A percentile compares a stretch with the other conserved stretches of the same genome.
Conservation (phyloP, 495 filamentous ascomycete genomes). For the Xeromyces bisporus region DNA sequence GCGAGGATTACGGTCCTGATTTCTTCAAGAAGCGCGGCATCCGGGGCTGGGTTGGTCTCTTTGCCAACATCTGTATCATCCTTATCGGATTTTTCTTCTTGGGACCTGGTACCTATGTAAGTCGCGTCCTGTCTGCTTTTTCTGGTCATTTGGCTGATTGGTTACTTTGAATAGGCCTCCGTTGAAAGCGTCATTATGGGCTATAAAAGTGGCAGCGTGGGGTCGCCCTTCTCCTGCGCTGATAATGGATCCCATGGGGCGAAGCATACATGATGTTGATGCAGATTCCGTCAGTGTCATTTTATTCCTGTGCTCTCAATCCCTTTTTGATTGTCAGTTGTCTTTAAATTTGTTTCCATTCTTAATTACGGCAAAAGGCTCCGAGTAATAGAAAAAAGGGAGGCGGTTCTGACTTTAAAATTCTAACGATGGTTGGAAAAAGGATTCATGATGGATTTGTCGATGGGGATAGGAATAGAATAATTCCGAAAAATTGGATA, state of each 20-base stretch:
- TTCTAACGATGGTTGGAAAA: too few species aligned
- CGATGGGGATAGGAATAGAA: too few species aligned
- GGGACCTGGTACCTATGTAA: slow-evolving; percentile 62
- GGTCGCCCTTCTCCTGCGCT: slow-evolving; percentile 45
- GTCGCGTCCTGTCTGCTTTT: slow-evolving; percentile 11
- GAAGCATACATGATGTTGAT: slow-evolving; percentile 4
- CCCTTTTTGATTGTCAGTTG: too few species aligned
- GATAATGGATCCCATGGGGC: slow-evolving; percentile 39
- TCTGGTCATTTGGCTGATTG: too few species aligned
- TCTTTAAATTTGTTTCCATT: too few species aligned
- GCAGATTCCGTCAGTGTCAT: neutral
- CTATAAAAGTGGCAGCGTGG: slow-evolving; percentile 36
- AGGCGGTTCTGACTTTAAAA: too few species aligned
- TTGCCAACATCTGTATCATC: slow-evolving; percentile 54
- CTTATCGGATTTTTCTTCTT: slow-evolving; percentile 59
- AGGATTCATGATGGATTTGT: too few species aligned
- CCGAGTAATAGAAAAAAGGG: too few species aligned
- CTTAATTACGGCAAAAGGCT: too few species aligned
- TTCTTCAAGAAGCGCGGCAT: slow-evolving; percentile 42
- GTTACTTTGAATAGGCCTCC: too few species aligned
- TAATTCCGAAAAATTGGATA: too few species aligned
- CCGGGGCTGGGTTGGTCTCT: slow-evolving; percentile 42
- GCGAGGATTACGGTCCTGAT: slow-evolving; percentile 43
- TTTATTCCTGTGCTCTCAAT: neutral
- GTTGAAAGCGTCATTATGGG: slow-evolving; percentile 48